phyloP scores from a whole-genome alignment of 2,329 filamentous ascomycete genomes.

The Aspergillus persii region DNA sequence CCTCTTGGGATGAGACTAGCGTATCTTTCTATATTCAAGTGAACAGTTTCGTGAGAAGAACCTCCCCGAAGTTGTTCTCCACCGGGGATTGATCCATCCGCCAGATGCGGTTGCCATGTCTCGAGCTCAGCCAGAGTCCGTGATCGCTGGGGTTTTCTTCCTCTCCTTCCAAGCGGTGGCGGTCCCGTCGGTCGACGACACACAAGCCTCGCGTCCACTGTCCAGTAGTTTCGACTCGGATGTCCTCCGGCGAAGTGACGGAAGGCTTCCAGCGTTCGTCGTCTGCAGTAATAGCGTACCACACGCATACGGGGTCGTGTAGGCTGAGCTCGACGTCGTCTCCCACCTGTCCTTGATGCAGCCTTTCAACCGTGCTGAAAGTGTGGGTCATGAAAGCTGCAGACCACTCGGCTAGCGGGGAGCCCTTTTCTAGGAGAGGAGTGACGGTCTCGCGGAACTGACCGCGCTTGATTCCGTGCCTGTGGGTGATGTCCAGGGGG shows the following conservation, averaged over 20 bases:
- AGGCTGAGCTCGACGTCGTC: conserved; percentile 59
- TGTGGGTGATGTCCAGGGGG: conserved; percentile 73
- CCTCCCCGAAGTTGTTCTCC: conserved; percentile 62
- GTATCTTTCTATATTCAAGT: not conserved
- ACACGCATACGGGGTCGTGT: conserved; percentile 76
- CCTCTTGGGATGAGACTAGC: not conserved
- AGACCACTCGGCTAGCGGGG: conserved; percentile 72
- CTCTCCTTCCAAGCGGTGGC: conserved; percentile 45
- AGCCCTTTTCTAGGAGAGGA: conserved; percentile 58
- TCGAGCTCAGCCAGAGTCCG: conserved; percentile 70
- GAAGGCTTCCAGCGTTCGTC: conserved; percentile 44
- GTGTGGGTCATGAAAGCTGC: conserved; percentile 69
- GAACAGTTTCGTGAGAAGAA: conserved; percentile 66
- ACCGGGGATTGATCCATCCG: conserved; percentile 70
- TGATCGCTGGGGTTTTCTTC: conserved; percentile 67
- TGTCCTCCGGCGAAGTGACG: conserved; percentile 65
- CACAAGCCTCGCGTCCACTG: conserved; percentile 97
- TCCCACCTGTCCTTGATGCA: conserved; percentile 56
- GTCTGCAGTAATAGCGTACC: conserved; percentile 66
- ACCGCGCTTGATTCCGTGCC: conserved; percentile 63
- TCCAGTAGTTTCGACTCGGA: conserved; percentile 82
- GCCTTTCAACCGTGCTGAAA: conserved; percentile 65
- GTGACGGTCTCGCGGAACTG: conserved; percentile 59
- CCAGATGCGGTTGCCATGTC: conserved; percentile 75
- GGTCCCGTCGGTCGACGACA: conserved; percentile 70